Percentiles rank a stretch among this genome's conserved stretches.
Evolutionary conservation across 2,329 filamentous ascomycete species (phyloP).

Genomic region (Sordariomycetes sp.): DNA sequence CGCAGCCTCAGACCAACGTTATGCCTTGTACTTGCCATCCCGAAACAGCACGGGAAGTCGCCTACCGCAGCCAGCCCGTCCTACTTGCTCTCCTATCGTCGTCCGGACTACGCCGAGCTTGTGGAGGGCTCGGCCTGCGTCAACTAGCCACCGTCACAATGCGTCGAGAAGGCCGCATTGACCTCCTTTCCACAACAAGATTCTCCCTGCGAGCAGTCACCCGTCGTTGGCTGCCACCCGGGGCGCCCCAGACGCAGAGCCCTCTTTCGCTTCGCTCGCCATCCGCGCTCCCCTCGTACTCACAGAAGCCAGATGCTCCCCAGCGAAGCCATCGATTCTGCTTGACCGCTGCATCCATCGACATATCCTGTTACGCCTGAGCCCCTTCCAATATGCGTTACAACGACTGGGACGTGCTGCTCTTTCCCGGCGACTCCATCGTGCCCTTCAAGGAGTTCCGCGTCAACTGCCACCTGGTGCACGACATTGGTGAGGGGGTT

Average conservation of each 20-base stretch:
- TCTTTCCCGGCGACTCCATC: constrained; percentile 59
- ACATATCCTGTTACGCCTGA: not conserved
- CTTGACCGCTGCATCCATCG: not conserved
- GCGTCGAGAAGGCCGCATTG: not conserved
- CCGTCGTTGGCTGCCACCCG: not conserved
- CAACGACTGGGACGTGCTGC: constrained; percentile 75
- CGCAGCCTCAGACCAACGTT: not conserved
- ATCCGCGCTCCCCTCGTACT: not conserved
- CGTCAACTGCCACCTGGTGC: constrained; percentile 62
- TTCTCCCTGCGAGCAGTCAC: not conserved
- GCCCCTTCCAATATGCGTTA: constrained; percentile 55
- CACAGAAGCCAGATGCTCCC: not conserved
- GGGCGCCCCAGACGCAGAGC: not conserved
- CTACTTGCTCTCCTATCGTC: not conserved
- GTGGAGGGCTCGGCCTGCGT: not conserved
- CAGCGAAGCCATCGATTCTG: not conserved
- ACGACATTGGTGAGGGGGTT: constrained; percentile 28
- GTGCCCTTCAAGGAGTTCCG: constrained; percentile 74
- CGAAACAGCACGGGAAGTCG: not conserved
- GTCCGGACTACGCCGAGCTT: not conserved
- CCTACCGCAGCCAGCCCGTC: not conserved
- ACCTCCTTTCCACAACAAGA: not conserved
- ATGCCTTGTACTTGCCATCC: not conserved
- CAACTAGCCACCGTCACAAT: not conserved
- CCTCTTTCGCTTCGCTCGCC: not conserved